These are phyloP conservation scores for Aquilaria yunnanensis DNA, from an alignment of 345 rosid genomes.

Conservation along the genomic window DNA sequence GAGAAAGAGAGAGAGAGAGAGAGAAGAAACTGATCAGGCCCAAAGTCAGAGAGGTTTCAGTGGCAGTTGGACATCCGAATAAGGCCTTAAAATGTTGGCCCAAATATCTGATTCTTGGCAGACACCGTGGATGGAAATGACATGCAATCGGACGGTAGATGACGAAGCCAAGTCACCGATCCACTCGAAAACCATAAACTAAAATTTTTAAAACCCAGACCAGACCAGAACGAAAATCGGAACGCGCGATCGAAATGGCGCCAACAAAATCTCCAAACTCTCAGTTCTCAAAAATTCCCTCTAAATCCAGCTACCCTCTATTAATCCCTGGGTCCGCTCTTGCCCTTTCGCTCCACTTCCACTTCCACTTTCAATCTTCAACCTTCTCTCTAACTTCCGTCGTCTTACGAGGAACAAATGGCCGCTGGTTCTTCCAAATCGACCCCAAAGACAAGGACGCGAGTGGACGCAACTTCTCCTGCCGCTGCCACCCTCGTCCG, in stretches of 20 bases:
- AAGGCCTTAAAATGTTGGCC: no score
- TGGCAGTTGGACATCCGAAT: no score
- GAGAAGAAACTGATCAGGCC: no score
- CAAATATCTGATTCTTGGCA: no score
- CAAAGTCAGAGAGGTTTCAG: no score
- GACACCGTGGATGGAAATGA: not conserved
- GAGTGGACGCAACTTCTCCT: constrained; percentile 47
- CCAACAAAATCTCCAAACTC: constrained; percentile 8
- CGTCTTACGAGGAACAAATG: constrained; percentile 8
- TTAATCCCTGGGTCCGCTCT: no score
- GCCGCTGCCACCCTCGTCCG: constrained; percentile 40
- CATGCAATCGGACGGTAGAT: not conserved
- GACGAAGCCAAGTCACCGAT: constrained; percentile 5
- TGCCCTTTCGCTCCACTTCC: no score
- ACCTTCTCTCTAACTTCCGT: no score
- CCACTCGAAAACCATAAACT: not conserved
- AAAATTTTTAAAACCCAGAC: not conserved
- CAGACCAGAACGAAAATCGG: not conserved
- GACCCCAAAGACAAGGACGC: constrained; percentile 59
- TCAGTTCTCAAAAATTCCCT: no score
- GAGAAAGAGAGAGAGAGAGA: no score
- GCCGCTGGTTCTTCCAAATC: constrained; percentile 36
- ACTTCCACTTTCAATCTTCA: no score
- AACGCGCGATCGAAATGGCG: constrained; percentile 3
- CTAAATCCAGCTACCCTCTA: no score